Base-by-base conservation (phyloP, 2,329 filamentous ascomycete species). In the Ophiostoma populinum region DNA sequence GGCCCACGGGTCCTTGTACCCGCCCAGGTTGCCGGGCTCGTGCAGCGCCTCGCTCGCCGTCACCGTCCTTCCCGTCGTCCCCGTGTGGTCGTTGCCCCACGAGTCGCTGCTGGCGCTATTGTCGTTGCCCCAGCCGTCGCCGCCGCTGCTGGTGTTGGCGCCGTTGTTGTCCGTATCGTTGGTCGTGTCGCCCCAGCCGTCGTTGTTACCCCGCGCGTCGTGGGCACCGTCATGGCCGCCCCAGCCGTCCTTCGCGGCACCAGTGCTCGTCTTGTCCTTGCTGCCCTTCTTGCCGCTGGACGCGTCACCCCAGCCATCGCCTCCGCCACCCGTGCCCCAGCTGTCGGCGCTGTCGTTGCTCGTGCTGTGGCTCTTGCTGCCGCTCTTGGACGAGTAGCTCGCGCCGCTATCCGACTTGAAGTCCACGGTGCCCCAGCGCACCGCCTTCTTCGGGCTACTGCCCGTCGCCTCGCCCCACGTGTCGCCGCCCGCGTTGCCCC, bases 1-100 rank as follows among this genome's bases (percentile, higher is more conserved):
- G 21, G 10, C 12, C 37, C 37, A 39, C 4, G 33, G 32, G 16
- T 39, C 37, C 11, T 39, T 39, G 24, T 39, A 39, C 5, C 33
- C 28, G 10, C 19, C 28, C 8, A 12, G 9, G 7, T 12, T 24
- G 4, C 22, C 17, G 21, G 4, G 19, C n/a, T 19, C 29, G 24
- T 12, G 10, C 22, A 35, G 22, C 16, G 13, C n/a, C 19, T 9
- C 10, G 7, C 33, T 24, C 12, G 24, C 32, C 30, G 24, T 15
- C 13, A n/a, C 16, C 29, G n/a, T 26, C 29, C 6, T 22, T 22
- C 7, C 13, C 22, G 7, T 29, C 17, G 4, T 35, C 7, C 6
- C 13, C n/a, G 2, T 24, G 13, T 24, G 5, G 6, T 24, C 3
- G 20, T 24, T 24, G n/a, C 13, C 8, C 12, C 15, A 13, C 4